phyloP scores from a whole-genome alignment of 2,329 filamentous ascomycete genomes.

The Colletotrichum musae region DNA sequence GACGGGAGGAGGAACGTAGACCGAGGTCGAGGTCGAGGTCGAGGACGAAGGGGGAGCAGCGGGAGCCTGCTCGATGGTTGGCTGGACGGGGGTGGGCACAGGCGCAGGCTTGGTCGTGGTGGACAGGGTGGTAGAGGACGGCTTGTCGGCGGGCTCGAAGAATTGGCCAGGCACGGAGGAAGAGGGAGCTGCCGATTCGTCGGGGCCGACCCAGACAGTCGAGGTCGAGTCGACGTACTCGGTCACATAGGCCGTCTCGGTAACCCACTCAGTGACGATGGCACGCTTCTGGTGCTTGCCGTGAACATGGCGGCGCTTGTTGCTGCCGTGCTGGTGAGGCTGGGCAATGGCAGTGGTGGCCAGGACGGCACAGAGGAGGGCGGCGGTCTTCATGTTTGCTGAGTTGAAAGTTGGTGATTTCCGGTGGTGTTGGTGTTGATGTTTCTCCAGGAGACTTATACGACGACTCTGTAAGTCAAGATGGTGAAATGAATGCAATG shows the following conservation, averaged over 20 bases:
- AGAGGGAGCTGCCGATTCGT: slow-evolving; percentile 44
- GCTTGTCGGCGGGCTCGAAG: slow-evolving; percentile 46
- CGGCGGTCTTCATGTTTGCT: slow-evolving; percentile 59
- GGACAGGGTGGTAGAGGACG: slow-evolving; percentile 30
- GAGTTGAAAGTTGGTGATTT: not conserved
- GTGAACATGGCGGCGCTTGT: slow-evolving; percentile 54
- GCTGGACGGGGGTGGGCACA: slow-evolving; percentile 9
- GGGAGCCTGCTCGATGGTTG: slow-evolving; percentile 28
- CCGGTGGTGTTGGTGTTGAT: not conserved
- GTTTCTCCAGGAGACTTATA: slow-evolving; percentile 28
- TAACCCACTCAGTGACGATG: slow-evolving; percentile 67
- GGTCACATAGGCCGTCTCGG: slow-evolving; percentile 62
- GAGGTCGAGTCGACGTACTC: slow-evolving; percentile 63
- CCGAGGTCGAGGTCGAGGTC: slow-evolving; percentile 27
- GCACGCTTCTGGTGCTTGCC: slow-evolving; percentile 52
- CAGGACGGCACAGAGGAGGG: slow-evolving; percentile 57
- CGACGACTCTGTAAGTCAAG: slow-evolving; percentile 17
- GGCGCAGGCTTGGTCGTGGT: slow-evolving; percentile 26
- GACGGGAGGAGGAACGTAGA: not conserved
- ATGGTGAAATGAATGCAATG: slow-evolving; percentile 38
- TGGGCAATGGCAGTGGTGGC: slow-evolving; percentile 65
- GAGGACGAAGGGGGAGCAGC: slow-evolving; percentile 30
- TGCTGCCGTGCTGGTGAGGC: slow-evolving; percentile 58
- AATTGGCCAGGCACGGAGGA: slow-evolving; percentile 48
- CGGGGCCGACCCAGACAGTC: slow-evolving; percentile 60